These are phyloP conservation scores for Punica granatum DNA, from an alignment of 345 rosid genomes.

Conservation along the genomic window DNA sequence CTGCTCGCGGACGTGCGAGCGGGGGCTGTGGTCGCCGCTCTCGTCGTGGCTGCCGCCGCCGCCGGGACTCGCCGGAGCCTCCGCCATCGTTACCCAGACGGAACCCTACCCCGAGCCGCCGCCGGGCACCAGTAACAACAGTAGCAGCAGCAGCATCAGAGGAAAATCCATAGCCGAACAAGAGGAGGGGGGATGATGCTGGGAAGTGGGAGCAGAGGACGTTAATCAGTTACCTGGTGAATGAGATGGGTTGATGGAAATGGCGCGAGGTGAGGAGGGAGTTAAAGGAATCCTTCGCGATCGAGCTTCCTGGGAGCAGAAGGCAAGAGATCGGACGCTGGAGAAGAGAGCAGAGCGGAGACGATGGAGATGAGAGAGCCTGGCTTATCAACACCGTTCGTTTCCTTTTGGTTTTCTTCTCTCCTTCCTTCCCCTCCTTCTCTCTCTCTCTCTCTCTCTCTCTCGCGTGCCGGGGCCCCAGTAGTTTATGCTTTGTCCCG, in stretches of 20 bases:
- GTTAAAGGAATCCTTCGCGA: not conserved
- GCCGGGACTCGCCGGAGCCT: conserved; percentile 57
- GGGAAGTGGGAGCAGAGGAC: conserved; percentile 1
- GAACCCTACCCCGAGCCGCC: conserved; percentile 19
- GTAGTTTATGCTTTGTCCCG: not conserved
- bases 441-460: too few species aligned
- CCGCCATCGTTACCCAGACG: conserved; percentile 33
- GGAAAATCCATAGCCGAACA: not conserved
- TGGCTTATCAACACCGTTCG: conserved; percentile 28
- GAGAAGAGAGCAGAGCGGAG: conserved; percentile 56
- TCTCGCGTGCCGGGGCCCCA: not conserved
- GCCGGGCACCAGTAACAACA: not conserved
- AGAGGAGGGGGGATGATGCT: not conserved
- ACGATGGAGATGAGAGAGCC: conserved; percentile 47
- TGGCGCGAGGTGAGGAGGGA: conserved; percentile 8
- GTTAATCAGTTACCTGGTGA: not conserved
- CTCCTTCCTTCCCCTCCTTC: not conserved
- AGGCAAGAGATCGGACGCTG: conserved; percentile 84
- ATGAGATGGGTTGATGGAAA: conserved; percentile 5
- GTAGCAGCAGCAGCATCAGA: conserved; percentile 7
- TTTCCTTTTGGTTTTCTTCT: too few species aligned
- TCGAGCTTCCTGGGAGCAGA: conserved; percentile 57
- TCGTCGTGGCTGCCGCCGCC: conserved; percentile 67
- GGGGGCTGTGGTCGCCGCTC: conserved; percentile 87
- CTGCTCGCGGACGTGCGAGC: conserved; percentile 77